Evolutionary conservation across 2,329 filamentous ascomycete genomes (phyloP).

Genomic region (Trichoderma atroviride): DNA sequence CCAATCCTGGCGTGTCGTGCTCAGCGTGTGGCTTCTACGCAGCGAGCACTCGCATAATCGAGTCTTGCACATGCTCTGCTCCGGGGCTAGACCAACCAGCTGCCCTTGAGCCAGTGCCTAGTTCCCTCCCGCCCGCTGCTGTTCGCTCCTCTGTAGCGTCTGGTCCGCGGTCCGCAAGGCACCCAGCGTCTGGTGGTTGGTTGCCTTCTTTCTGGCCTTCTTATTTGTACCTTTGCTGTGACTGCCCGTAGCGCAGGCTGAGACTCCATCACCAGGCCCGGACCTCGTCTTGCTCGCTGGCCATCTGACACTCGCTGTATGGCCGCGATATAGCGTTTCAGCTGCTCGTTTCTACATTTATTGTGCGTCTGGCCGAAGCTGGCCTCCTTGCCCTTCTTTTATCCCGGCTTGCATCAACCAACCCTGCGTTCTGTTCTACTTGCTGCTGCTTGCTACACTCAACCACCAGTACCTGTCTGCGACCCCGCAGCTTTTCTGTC

Average conservation of each 20-base stretch:
- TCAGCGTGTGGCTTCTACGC: neutral
- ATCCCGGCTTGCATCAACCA: slow-evolving; percentile 3
- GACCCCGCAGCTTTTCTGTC: slow-evolving; percentile 7
- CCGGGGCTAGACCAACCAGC: slow-evolving; percentile 11
- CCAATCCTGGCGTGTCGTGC: neutral
- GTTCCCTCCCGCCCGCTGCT: neutral
- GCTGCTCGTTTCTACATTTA: slow-evolving; percentile 26
- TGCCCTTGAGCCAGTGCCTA: slow-evolving; percentile 1
- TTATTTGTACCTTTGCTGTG: slow-evolving; percentile 18
- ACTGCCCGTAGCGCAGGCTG: slow-evolving; percentile 40
- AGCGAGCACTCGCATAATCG: slow-evolving; percentile 2
- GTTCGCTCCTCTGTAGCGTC: slow-evolving; percentile 2
- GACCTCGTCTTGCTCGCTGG: slow-evolving; percentile 35
- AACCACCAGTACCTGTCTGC: slow-evolving; percentile 6
- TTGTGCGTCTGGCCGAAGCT: slow-evolving; percentile 18
- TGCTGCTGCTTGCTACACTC: slow-evolving; percentile 23
- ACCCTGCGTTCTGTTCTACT: neutral
- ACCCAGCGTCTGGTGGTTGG: slow-evolving; percentile 20
- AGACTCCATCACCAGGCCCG: slow-evolving; percentile 47
- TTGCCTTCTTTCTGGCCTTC: slow-evolving; percentile 1
- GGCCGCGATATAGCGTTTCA: slow-evolving; percentile 21
- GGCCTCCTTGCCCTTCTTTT: neutral
- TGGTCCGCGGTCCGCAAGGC: slow-evolving; percentile 27
- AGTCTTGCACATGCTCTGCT: neutral
- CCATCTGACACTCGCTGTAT: slow-evolving; percentile 26